Base-by-base conservation (phyloP, 352 stramenopile species). In the Phytophthora megakarya region DNA sequence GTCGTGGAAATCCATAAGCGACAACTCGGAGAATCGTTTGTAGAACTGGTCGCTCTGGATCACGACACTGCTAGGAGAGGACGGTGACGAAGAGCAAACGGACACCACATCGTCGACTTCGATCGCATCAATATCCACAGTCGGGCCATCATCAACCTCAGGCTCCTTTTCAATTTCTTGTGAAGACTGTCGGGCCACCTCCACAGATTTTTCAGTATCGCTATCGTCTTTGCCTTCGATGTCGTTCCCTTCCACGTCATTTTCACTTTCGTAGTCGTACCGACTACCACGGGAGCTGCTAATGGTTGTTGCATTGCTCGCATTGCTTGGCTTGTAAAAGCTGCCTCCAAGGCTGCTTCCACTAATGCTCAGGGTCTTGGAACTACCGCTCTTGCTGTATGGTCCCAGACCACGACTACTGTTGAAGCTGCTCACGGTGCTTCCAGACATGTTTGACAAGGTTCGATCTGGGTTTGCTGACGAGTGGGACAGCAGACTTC, bases 1-100 rank as follows among this genome's bases (percentile, higher is more conserved):
- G 70, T 90, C 81, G 65, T 90, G 78, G 66, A 90, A 88, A 39
- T 84, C 76, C 43, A 73, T 73, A 23, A 86, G 70, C n/a, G 77
- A 82, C 3, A 81, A 7, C 58, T 83, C 75, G 6, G 75, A 83
- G 38, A 83, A 78, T 7, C 75, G 75, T 28, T 75, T 70, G 55
- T 78, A 78, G 45, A 81, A 80, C 47, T 74, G 66, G 38, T 81
- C 66, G 21, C 61, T 73, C 51, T 71, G 44, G 46, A 76, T 60
- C 23, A 74, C 65, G 12, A 49, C 51, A 25, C 65, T 80, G 42
- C 67, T 80, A 0, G 72, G 70, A 6, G 77, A 85, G 18, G 74
- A 72, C 3, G 80, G 70, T 10, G 73, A 84, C n/a, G 67, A 84
- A 48, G 76, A 80, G 28, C 67, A 67, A 10, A 72, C 49, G 2